These are phyloP conservation scores for Exophiala calicioides DNA, from an alignment of 2,329 filamentous ascomycete genomes.

Conservation along the genomic window DNA sequence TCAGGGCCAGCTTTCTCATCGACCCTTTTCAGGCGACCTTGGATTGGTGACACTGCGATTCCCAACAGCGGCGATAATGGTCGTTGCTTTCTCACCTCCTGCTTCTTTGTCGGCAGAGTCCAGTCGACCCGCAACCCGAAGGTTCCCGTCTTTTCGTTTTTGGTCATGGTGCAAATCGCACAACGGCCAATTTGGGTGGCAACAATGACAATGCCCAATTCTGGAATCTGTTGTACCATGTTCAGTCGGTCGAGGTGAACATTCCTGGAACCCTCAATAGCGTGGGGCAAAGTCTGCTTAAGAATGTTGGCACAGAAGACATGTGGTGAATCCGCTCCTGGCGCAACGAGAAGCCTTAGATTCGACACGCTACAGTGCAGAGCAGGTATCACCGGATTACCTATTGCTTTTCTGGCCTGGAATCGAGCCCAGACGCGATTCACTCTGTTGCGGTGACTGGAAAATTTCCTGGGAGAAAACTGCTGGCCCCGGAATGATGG, in stretches of 20 bases:
- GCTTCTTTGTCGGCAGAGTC: constrained; percentile 55
- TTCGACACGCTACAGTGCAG: constrained; percentile 29
- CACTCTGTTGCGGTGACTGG: no score
- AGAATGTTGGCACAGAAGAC: constrained; percentile 31
- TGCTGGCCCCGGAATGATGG: no score
- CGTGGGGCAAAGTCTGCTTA: constrained; percentile 25
- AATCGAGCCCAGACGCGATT: no score
- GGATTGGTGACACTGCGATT: constrained; percentile 58
- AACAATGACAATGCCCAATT: constrained; percentile 59
- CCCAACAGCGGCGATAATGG: constrained; percentile 52
- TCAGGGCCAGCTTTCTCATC: constrained; percentile 19
- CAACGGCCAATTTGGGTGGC: constrained; percentile 60
- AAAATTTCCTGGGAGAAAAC: no score
- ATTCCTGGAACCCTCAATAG: constrained; percentile 14
- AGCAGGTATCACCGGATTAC: constrained; percentile 28
- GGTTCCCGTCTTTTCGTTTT: constrained; percentile 35
- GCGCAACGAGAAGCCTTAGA: constrained; percentile 27
- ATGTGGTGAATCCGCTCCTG: constrained; percentile 24
- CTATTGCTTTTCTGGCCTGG: no score
- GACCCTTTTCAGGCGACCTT: constrained; percentile 40
- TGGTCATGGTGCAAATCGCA: constrained; percentile 56
- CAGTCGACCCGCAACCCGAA: constrained; percentile 58
- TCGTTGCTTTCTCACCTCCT: constrained; percentile 48
- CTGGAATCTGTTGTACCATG: constrained; percentile 59
- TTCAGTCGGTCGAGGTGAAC: constrained; percentile 50